These are phyloP conservation scores for Boeremia exigua DNA, from an alignment of 2,329 filamentous ascomycete species.

Conservation along the genomic window DNA sequence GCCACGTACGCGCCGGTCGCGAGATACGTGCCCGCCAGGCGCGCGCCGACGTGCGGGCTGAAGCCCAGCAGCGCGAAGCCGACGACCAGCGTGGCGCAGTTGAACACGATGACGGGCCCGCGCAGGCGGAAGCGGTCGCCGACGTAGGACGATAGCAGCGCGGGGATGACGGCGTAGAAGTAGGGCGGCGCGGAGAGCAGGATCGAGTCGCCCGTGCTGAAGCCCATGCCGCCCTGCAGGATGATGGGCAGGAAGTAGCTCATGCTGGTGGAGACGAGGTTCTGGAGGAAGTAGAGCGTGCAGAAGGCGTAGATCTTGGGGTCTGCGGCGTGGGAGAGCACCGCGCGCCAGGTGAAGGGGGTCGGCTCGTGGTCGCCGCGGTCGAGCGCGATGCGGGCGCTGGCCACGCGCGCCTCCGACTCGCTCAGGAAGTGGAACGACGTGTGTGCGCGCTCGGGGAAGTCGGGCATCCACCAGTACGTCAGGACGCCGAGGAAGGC, in stretches of 20 bases:
- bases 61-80: constrained; percentile 73
- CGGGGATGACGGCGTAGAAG: constrained; percentile 70
- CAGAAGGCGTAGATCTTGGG: constrained; percentile 70
- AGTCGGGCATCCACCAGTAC: constrained; percentile 75
- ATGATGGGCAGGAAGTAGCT: constrained; percentile 71
- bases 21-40: constrained; percentile 70
- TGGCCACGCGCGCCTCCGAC: constrained; percentile 62
- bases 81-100: constrained; percentile 65
- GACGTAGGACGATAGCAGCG: constrained; percentile 66
- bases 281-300: constrained; percentile 69
- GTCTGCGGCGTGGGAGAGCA: constrained; percentile 64
- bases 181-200: constrained; percentile 71
- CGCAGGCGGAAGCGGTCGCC: constrained; percentile 67
- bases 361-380: constrained; percentile 65
- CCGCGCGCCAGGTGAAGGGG: constrained; percentile 61
- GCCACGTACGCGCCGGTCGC: constrained; percentile 72
- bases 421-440: constrained; percentile 65
- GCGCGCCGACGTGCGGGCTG: constrained; percentile 62
- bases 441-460: constrained; percentile 65
- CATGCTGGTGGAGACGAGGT: constrained; percentile 69
- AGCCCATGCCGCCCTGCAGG: constrained; percentile 56
- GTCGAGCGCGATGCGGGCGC: constrained; percentile 65
- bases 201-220: constrained; percentile 55
- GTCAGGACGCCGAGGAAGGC: constrained; percentile 63
- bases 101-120: constrained; percentile 70